A percentile compares a stretch with the other conserved stretches of the same genome.
Evolutionary conservation across 2,329 filamentous ascomycete genomes (phyloP).

Genomic region (Fusarium sp.): DNA sequence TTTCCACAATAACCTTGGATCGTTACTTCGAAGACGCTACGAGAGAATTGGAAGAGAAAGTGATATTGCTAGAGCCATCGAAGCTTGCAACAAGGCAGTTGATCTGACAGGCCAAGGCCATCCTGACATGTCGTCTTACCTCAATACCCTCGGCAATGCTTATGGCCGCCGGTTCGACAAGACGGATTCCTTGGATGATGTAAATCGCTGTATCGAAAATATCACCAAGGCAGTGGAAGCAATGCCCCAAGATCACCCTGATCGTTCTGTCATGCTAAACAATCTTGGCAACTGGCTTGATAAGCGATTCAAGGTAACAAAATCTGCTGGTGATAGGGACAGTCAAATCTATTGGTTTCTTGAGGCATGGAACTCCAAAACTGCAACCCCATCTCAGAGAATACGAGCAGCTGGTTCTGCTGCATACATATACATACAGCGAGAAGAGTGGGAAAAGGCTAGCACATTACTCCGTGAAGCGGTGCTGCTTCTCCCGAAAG

Average conservation of each 20-base stretch:
- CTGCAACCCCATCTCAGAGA: fast-evolving
- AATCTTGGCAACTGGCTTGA: not conserved
- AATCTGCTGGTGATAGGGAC: fast-evolving
- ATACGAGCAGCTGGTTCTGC: not conserved
- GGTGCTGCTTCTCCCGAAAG: not conserved
- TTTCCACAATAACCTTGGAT: not conserved
- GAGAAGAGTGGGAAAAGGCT: not conserved
- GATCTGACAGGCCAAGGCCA: not conserved
- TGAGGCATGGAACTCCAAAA: not conserved
- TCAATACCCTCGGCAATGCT: not conserved
- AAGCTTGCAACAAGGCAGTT: not conserved
- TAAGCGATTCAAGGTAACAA: not conserved
- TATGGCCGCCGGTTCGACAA: not conserved
- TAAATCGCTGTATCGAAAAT: not conserved
- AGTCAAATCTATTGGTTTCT: not conserved
- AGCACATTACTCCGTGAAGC: not conserved
- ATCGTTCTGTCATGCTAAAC: not conserved
- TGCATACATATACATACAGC: not conserved
- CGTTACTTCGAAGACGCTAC: not conserved
- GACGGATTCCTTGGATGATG: not conserved
- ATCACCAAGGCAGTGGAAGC: not conserved
- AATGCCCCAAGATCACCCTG: not conserved
- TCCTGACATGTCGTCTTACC: not conserved
- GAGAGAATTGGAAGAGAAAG: not conserved
- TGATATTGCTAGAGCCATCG: not conserved